A percentile compares a stretch with the other conserved stretches of the same genome.
Evolutionary conservation across 2,329 filamentous ascomycete species (phyloP).

Genomic region (Fusarium oxysporum): DNA sequence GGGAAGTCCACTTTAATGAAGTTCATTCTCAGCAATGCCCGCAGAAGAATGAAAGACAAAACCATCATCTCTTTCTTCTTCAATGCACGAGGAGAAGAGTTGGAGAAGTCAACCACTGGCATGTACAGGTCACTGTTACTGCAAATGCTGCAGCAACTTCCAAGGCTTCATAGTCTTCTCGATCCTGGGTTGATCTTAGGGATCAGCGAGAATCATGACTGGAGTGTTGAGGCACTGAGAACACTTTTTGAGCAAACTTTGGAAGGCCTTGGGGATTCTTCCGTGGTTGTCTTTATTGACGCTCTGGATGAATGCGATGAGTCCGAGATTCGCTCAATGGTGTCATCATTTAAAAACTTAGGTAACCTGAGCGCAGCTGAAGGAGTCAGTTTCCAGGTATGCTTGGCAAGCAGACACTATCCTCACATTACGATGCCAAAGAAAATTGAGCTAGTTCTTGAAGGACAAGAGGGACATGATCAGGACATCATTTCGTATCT

Average conservation of each 20-base stretch:
- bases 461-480: conserved; percentile 42
- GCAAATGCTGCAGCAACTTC: conserved; percentile 55
- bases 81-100: conserved; percentile 57
- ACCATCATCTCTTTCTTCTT: conserved; percentile 61
- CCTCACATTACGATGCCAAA: conserved; percentile 53
- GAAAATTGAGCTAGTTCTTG: conserved; percentile 44
- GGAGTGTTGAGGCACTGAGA: not conserved
- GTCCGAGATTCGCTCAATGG: conserved; percentile 54
- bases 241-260: not conserved
- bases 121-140: conserved; percentile 63
- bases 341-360: conserved; percentile 55
- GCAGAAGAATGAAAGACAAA: conserved; percentile 7
- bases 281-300: conserved; percentile 48
- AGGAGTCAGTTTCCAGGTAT: conserved; percentile 48
- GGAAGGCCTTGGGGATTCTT: not conserved
- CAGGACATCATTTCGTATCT: conserved; percentile 45
- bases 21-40: conserved; percentile 37
- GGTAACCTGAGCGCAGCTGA: conserved; percentile 41
- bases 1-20: conserved; percentile 63
- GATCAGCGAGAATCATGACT: not conserved
- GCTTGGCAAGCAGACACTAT: conserved; percentile 61
- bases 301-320: conserved; percentile 62
- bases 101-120: conserved; percentile 60
- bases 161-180: conserved; percentile 50
- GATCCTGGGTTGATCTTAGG: conserved; percentile 13